Percentiles rank a stretch among this genome's conserved stretches.
phyloP scores from a whole-genome alignment of 2,329 filamentous ascomycete species.

The Hypoxylon sp. region DNA sequence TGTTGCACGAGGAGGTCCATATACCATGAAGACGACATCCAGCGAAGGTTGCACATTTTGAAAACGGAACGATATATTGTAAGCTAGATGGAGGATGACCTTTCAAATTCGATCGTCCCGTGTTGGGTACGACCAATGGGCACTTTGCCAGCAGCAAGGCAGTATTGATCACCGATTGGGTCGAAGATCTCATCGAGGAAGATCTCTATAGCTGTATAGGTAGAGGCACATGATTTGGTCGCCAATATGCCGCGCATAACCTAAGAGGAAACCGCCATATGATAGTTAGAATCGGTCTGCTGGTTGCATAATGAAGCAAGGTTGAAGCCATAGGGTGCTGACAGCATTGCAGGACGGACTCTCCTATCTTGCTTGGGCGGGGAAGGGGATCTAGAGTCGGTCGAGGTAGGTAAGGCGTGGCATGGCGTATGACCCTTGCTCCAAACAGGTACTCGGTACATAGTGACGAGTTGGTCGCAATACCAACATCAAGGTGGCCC shows the following conservation, averaged over 20 bases:
- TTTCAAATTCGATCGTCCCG: conserved; percentile 42
- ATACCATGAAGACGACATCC: conserved; percentile 26
- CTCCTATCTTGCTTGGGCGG: conserved; percentile 14
- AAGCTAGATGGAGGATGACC: conserved; percentile 46
- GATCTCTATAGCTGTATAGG: conserved; percentile 19
- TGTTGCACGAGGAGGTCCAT: conserved; percentile 49
- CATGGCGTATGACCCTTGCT: conserved; percentile 11
- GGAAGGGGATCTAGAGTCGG: conserved; percentile 23
- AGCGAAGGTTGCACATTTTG: conserved; percentile 25
- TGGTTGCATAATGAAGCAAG: conserved; percentile 22
- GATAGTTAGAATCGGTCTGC: background rate
- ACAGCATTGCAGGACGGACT: conserved; percentile 20
- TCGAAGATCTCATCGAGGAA: conserved; percentile 11
- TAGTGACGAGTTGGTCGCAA: conserved; percentile 15
- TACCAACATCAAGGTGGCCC: background rate
- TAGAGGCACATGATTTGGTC: conserved; percentile 8
- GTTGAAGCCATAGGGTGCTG: conserved; percentile 18
- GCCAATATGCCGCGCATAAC: conserved; percentile 4
- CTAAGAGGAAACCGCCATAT: conserved; percentile 30
- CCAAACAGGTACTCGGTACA: conserved; percentile 20
- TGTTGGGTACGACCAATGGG: conserved; percentile 36
- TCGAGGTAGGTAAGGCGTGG: conserved; percentile 25
- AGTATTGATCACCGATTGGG: conserved; percentile 31
- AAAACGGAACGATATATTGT: conserved; percentile 31
- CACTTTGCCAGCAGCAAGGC: conserved; percentile 21